Conservation (phyloP, 768 basidiomycete genomes). For the Tylopilus rubrobrunneus region DNA sequence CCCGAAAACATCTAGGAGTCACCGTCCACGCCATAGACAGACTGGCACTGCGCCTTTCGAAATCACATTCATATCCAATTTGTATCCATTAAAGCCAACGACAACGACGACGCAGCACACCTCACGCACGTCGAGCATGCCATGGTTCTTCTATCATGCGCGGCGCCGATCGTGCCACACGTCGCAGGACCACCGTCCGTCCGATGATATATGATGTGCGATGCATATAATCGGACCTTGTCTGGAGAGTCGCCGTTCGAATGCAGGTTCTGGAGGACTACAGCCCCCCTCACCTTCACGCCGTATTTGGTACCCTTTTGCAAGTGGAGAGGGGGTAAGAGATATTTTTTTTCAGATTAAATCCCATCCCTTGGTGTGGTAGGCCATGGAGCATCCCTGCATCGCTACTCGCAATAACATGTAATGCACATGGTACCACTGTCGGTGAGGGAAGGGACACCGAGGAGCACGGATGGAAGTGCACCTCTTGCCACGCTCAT, state of each 20-base stretch:
- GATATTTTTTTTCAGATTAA: too few relatives aligned
- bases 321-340: background rate
- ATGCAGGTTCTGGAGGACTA: background rate
- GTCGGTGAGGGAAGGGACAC: too few relatives aligned
- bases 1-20: background rate
- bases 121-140: background rate
- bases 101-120: background rate
- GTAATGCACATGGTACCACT: too few relatives aligned
- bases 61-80: background rate
- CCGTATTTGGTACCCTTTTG: background rate
- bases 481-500: background rate
- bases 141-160: background rate
- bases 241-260: background rate
- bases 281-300: too few relatives aligned
- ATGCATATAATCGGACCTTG: background rate
- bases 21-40: background rate
- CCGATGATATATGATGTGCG: background rate
- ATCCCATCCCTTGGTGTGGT: too few relatives aligned
- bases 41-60: too few relatives aligned
- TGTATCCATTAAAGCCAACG: background rate
- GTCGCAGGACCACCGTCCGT: background rate
- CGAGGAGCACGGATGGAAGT: background rate
- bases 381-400: too few relatives aligned
- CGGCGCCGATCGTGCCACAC: background rate
- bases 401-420: too few relatives aligned